Percentiles rank a stretch among this genome's conserved stretches.
Conservation (phyloP, 306 rosid genomes). For the Quercus mongolica region DNA sequence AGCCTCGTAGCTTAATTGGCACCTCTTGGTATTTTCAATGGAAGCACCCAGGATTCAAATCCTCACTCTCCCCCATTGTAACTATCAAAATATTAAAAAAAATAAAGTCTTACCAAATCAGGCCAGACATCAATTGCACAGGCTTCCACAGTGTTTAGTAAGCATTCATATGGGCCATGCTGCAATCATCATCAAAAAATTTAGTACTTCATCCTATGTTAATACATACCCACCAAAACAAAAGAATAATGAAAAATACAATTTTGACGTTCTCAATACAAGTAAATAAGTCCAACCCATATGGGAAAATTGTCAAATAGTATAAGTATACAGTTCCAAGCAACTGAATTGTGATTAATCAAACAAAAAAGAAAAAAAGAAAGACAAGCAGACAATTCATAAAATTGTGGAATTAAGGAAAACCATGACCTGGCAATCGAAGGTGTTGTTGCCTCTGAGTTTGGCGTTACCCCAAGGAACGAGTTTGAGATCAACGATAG, state of each 20-base stretch:
- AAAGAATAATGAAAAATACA: neutral
- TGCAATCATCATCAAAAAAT: slow-evolving; percentile 34
- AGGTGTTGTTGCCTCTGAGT: slow-evolving; percentile 45
- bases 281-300: too few species aligned
- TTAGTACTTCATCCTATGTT: neutral
- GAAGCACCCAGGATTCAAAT: too few species aligned
- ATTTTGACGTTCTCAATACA: neutral
- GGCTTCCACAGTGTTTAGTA: slow-evolving; percentile 78
- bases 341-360: too few species aligned
- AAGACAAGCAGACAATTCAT: too few species aligned
- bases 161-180: slow-evolving; percentile 86
- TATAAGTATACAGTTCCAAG: too few species aligned
- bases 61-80: too few species aligned
- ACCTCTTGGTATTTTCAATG: too few species aligned
- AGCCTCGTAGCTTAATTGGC: too few species aligned
- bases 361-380: too few species aligned
- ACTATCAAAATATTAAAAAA: too few species aligned
- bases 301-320: too few species aligned
- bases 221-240: neutral
- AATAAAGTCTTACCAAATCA: slow-evolving; percentile 46
- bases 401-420: neutral
- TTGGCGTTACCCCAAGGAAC: slow-evolving; percentile 90
- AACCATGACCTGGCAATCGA: slow-evolving; percentile 65
- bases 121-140: slow-evolving; percentile 85
- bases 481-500: slow-evolving; percentile 72